phyloP scores from a whole-genome alignment of 768 basidiomycete species.

The Aureoboletus auriporus region DNA sequence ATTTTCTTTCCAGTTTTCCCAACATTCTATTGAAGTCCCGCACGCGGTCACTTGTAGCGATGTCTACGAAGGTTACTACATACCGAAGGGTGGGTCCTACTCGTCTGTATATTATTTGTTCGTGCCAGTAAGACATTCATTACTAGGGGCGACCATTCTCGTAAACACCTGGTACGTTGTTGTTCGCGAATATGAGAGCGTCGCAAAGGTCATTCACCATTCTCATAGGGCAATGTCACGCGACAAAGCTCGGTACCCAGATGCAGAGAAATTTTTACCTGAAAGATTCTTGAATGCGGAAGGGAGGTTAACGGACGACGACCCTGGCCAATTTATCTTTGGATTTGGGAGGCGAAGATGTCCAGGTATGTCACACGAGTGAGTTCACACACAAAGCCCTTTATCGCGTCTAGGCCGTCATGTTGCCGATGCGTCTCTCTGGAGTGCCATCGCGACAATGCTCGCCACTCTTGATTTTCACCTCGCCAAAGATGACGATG shows the following conservation, averaged over 20 bases:
- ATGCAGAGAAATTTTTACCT: conserved; percentile 5
- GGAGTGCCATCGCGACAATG: conserved; percentile 6
- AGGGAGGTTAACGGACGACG: background rate
- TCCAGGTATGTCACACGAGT: background rate
- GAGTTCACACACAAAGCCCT: too few relatives aligned
- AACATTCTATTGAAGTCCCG: too few relatives aligned
- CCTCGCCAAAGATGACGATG: background rate
- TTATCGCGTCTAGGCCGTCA: background rate
- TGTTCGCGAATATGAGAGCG: background rate
- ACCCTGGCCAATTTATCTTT: conserved; percentile 1
- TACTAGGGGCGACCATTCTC: background rate
- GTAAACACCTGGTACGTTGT: background rate
- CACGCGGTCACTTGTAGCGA: too few relatives aligned
- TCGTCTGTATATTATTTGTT: too few relatives aligned
- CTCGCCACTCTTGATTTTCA: conserved; percentile 2
- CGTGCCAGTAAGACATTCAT: too few relatives aligned
- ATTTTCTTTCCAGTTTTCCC: too few relatives aligned
- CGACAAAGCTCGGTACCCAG: too few relatives aligned
- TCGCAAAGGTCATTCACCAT: background rate
- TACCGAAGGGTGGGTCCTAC: too few relatives aligned
- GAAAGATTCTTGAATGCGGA: conserved; percentile 6
- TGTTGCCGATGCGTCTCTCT: conserved; percentile 4
- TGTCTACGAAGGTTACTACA: too few relatives aligned
- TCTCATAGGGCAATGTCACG: background rate
- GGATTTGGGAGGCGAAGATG: conserved; percentile 9